A percentile compares a stretch with the other conserved stretches of the same genome.
Evolutionary conservation across 176 grass and related monocot genomes (phyloP).

Genomic region (Zoysia japonica): DNA sequence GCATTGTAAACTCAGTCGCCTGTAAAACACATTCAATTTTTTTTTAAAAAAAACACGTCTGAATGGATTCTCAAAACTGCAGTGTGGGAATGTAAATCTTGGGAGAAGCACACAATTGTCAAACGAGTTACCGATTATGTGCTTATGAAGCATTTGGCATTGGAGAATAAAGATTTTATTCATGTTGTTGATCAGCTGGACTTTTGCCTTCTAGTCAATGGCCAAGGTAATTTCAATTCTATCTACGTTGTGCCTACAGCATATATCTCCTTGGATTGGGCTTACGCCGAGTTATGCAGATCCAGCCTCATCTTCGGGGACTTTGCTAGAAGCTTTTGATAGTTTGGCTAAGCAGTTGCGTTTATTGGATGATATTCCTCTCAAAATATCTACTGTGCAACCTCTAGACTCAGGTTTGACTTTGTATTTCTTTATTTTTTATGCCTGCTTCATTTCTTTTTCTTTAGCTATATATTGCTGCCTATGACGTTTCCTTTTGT

Average conservation of each 20-base stretch:
- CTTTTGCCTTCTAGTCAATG: conserved; percentile 76
- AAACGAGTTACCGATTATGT: conserved; percentile 76
- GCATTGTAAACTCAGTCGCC: conserved; percentile 20
- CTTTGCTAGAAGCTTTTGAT: conserved; percentile 73
- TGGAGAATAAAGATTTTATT: conserved; percentile 59
- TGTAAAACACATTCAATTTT: conserved; percentile 28
- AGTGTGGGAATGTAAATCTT: conserved; percentile 79
- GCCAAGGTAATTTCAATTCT: conserved; percentile 53
- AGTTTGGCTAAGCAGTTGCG: conserved; percentile 66
- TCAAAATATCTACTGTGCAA: conserved; percentile 87
- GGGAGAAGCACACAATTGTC: conserved; percentile 83
- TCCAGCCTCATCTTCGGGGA: conserved; percentile 69
- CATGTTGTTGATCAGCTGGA: conserved; percentile 92
- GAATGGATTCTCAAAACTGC: conserved; percentile 39
- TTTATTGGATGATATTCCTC: conserved; percentile 77
- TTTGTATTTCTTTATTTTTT: conserved; percentile 23
- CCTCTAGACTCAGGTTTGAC: conserved; percentile 70
- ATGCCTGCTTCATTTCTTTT: conserved; percentile 6
- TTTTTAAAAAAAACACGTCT: background rate
- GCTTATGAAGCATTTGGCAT: conserved; percentile 68
- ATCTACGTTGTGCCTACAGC: conserved; percentile 30
- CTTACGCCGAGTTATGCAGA: conserved; percentile 53
- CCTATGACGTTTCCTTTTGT: background rate
- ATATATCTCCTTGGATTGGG: background rate
- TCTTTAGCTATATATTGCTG: background rate